These are phyloP conservation scores for Diaporthe citriasiana DNA, from an alignment of 2,329 filamentous ascomycete species.

Conservation along the genomic window DNA sequence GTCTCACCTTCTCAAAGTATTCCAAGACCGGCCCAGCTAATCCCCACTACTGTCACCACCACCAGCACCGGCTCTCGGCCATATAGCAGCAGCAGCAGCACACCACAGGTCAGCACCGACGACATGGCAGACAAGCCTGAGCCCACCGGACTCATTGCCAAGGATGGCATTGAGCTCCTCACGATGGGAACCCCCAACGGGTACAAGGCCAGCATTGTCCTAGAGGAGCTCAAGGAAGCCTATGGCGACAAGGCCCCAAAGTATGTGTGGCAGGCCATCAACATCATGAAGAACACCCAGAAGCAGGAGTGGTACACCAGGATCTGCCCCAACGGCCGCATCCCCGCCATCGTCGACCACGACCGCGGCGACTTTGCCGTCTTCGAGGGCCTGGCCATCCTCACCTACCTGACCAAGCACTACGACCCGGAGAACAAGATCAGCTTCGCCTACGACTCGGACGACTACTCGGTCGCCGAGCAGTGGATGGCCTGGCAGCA, in stretches of 20 bases:
- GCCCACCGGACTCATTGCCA: constrained; percentile 71
- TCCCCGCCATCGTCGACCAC: constrained; percentile 76
- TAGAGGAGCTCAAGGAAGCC: constrained; percentile 76
- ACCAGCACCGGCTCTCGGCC: background rate
- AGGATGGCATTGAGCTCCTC: constrained; percentile 75
- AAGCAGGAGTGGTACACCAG: constrained; percentile 77
- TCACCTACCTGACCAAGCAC: constrained; percentile 79
- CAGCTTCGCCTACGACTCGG: constrained; percentile 64
- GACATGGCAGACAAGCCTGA: constrained; percentile 50
- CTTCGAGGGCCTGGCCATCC: constrained; percentile 82
- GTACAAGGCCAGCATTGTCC: constrained; percentile 70
- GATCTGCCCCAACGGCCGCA: constrained; percentile 74
- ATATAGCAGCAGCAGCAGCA: constrained; percentile 22
- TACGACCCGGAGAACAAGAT: constrained; percentile 80
- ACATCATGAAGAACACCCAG: constrained; percentile 74
- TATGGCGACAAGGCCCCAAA: constrained; percentile 62
- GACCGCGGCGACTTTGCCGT: constrained; percentile 73
- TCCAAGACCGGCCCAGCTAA: background rate
- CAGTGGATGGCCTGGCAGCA: constrained; percentile 81
- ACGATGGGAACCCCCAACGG: constrained; percentile 70
- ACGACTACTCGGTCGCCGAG: constrained; percentile 60
- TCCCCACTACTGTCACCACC: background rate
- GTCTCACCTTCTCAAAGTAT: background rate
- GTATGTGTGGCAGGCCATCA: constrained; percentile 66
- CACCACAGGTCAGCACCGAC: background rate